These are phyloP conservation scores for Apophysomyces variabilis DNA, from an alignment of 371 early-diverging fungal species.

Conservation along the genomic window DNA sequence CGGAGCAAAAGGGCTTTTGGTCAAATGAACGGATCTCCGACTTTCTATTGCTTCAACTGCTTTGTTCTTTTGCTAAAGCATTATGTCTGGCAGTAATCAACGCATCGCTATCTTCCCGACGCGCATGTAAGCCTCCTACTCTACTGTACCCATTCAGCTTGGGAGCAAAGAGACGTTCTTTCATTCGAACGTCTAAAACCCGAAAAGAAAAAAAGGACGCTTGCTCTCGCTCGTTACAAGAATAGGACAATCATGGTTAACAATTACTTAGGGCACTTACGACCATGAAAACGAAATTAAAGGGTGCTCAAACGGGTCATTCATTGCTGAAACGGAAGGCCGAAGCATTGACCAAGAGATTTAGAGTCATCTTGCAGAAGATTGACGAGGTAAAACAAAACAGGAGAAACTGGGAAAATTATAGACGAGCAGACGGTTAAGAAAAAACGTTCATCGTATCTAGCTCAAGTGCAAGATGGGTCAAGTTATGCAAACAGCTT, in stretches of 20 bases:
- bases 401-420: neutral
- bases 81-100: slow-evolving; percentile 70
- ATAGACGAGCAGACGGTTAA: neutral
- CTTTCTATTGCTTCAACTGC: neutral
- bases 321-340: slow-evolving; percentile 94
- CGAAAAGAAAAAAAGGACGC: neutral
- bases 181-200: neutral
- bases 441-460: neutral
- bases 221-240: neutral
- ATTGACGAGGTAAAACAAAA: slow-evolving; percentile 77
- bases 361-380: slow-evolving; percentile 90
- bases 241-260: neutral
- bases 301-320: slow-evolving; percentile 99
- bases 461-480: slow-evolving; percentile 73
- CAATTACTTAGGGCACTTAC: slow-evolving; percentile 78
- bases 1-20: neutral
- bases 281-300: slow-evolving; percentile 90
- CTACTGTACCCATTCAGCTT: neutral
- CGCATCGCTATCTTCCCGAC: slow-evolving; percentile 86
- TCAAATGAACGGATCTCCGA: neutral
- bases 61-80: slow-evolving; percentile 14
- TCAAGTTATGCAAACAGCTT: slow-evolving; percentile 96
- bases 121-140: slow-evolving; percentile 67
- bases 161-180: neutral
- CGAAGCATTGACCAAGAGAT: slow-evolving; percentile 95